Evolutionary conservation across 352 stramenopile species (phyloP).

Genomic region (Globisporangium nagaii): DNA sequence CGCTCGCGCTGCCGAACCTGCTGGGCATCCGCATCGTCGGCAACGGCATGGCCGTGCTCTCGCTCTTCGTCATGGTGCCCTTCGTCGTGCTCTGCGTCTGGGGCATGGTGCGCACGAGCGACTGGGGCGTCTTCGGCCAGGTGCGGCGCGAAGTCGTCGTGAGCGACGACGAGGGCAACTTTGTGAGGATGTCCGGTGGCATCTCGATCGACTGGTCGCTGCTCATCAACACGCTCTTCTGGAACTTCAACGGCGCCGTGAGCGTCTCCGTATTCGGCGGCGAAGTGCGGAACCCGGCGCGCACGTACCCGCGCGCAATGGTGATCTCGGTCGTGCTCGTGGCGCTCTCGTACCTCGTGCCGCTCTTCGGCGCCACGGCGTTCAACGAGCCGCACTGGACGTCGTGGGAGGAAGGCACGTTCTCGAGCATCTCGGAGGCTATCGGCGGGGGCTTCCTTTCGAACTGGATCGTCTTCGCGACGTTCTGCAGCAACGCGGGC

Average conservation of each 20-base stretch:
- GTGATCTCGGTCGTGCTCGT: slow-evolving; percentile 75
- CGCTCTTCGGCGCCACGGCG: slow-evolving; percentile 76
- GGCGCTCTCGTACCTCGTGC: slow-evolving; percentile 81
- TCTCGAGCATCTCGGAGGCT: slow-evolving; percentile 81
- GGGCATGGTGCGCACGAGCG: slow-evolving; percentile 17
- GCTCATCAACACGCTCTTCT: slow-evolving; percentile 94
- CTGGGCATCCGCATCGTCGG: slow-evolving; percentile 80
- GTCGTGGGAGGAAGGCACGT: slow-evolving; percentile 89
- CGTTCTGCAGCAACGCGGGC: slow-evolving; percentile 86
- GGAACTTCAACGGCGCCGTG: slow-evolving; percentile 94
- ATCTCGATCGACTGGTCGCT: slow-evolving; percentile 64
- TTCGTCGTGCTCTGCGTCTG: slow-evolving; percentile 77
- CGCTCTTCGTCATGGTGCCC: slow-evolving; percentile 83
- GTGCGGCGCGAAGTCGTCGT: slow-evolving; percentile 31
- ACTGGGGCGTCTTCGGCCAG: slow-evolving; percentile 31
- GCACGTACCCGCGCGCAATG: slow-evolving; percentile 82
- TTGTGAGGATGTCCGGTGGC: slow-evolving; percentile 32
- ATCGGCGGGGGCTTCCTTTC: slow-evolving; percentile 82
- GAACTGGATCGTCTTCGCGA: slow-evolving; percentile 85
- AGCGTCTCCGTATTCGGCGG: slow-evolving; percentile 82
- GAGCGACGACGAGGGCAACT: slow-evolving; percentile 22
- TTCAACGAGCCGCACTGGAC: slow-evolving; percentile 53
- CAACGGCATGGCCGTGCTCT: slow-evolving; percentile 66
- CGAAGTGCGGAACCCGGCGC: slow-evolving; percentile 80
- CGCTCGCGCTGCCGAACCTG: slow-evolving; percentile 35